Conservation (phyloP, 805 yeast species). For the Ogataea haglerorum region DNA sequence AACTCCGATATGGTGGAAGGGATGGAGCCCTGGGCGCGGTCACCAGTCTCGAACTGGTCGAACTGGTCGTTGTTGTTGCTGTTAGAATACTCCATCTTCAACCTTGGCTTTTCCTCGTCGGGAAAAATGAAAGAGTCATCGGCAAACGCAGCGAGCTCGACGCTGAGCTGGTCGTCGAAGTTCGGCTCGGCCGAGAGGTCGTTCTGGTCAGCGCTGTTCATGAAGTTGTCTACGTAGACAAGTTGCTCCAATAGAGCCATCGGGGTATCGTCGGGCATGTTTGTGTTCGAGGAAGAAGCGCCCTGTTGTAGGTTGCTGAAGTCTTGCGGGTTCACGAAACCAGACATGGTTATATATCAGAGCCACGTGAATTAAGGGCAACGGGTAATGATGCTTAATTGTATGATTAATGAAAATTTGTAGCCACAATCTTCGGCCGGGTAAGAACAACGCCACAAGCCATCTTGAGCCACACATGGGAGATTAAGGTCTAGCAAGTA, state of each 20-base stretch:
- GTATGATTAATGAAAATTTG: constrained; percentile 2
- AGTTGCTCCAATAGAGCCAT: constrained; percentile 65
- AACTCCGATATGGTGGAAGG: constrained; percentile 34
- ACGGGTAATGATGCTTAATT: constrained; percentile 1
- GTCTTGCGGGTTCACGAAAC: constrained; percentile 3
- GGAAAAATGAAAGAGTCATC: constrained; percentile 79
- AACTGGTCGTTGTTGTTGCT: constrained; percentile 7
- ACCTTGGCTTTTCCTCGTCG: constrained; percentile 69
- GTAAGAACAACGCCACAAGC: constrained; percentile 1
- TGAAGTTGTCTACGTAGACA: constrained; percentile 75
- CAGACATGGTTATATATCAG: constrained; percentile 3
- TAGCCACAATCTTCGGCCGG: constrained; percentile 3
- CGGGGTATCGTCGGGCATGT: constrained; percentile 33
- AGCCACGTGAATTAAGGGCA: constrained; percentile 1
- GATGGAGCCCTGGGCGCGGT: constrained; percentile 11
- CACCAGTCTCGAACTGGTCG: constrained; percentile 2
- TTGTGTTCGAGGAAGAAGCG: background rate
- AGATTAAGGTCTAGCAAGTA: background rate
- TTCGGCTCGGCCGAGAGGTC: constrained; percentile 34
- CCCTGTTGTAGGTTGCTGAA: constrained; percentile 1
- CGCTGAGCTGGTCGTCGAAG: constrained; percentile 51
- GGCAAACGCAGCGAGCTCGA: constrained; percentile 77
- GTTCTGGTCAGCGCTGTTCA: constrained; percentile 46
- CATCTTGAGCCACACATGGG: background rate
- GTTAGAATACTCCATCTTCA: constrained; percentile 12